Conservation (phyloP, 2,329 filamentous ascomycete species). For the Xylariaceae sp. region DNA sequence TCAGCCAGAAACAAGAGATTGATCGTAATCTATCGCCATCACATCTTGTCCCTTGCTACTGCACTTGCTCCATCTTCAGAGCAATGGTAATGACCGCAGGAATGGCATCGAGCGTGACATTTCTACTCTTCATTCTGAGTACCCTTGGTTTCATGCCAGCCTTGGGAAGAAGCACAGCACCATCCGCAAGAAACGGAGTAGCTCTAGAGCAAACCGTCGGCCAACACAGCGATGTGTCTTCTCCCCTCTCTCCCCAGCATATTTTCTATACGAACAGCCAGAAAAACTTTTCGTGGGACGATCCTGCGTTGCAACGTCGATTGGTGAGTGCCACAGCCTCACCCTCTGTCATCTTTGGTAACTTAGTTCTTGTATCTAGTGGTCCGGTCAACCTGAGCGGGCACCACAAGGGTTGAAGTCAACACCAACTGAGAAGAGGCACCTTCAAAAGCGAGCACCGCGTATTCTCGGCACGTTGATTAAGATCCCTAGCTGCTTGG, state of each 20-base stretch:
- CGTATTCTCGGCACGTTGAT: background rate
- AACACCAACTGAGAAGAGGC: conserved; percentile 7
- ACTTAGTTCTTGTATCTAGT: background rate
- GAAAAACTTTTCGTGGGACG: conserved; percentile 11
- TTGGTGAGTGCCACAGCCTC: conserved; percentile 5
- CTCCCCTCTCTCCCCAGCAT: conserved; percentile 1
- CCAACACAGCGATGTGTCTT: conserved; percentile 6
- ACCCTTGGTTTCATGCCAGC: background rate
- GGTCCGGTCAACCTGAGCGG: conserved; percentile 3
- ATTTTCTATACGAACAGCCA: conserved; percentile 6
- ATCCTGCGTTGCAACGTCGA: conserved; percentile 5
- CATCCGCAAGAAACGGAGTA: background rate
- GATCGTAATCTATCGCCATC: background rate
- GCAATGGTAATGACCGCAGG: background rate
- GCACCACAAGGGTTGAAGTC: background rate
- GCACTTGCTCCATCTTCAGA: background rate
- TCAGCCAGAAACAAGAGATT: background rate
- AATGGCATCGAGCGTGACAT: conserved; percentile 1
- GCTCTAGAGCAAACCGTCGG: conserved; percentile 2
- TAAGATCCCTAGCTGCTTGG: conserved; percentile 13
- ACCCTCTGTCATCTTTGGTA: background rate
- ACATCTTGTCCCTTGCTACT: background rate
- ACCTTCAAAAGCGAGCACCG: conserved; percentile 8
- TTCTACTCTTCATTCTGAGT: background rate
- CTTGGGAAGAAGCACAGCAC: conserved; percentile 1